A percentile compares a stretch with the other conserved stretches of the same genome.
Conservation (phyloP, 352 stramenopile species). For the Phytophthora foliorum region DNA sequence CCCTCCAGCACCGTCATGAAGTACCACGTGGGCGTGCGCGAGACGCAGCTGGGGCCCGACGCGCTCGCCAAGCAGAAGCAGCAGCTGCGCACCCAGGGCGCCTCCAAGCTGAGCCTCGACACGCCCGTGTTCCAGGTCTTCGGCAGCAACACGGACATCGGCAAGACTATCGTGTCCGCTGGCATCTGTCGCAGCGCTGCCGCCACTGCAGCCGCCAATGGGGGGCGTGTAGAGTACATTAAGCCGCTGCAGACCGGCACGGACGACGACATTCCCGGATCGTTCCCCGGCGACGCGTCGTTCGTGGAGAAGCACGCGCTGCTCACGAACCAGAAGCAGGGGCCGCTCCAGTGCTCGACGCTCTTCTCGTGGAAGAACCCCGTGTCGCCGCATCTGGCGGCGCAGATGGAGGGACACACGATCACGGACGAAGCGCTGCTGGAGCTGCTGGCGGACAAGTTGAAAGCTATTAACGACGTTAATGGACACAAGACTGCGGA, state of each 20-base stretch:
- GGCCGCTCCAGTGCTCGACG: conserved; percentile 74
- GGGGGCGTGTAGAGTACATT: conserved; percentile 89
- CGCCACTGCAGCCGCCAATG: conserved; percentile 11
- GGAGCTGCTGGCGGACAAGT: conserved; percentile 65
- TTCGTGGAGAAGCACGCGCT: conserved; percentile 81
- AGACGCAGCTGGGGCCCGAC: conserved; percentile 39
- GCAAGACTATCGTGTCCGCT: conserved; percentile 96
- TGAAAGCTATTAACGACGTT: conserved; percentile 50
- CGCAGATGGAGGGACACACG: conserved; percentile 85
- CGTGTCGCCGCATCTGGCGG: conserved; percentile 95
- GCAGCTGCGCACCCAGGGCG: conserved; percentile 63
- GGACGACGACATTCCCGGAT: conserved; percentile 50
- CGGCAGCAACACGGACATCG: conserved; percentile 98
- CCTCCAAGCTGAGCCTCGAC: conserved; percentile 58
- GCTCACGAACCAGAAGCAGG: conserved; percentile 8
- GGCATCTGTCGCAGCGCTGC: conserved; percentile 90
- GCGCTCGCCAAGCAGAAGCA: conserved; percentile 57
- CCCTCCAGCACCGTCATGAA: conserved; percentile 1
- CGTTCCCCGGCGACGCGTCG: conserved; percentile 83
- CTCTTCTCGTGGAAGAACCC: conserved; percentile 95
- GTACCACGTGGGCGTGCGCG: conserved; percentile 63
- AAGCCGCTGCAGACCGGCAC: conserved; percentile 97
- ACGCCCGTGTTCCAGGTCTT: conserved; percentile 93
- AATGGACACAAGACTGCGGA: conserved; percentile 39
- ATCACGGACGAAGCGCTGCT: conserved; percentile 92